Percentiles rank a stretch among this genome's conserved stretches.
Evolutionary conservation across 78 protist species (phyloP).

Genomic region (Guillardia theta): DNA sequence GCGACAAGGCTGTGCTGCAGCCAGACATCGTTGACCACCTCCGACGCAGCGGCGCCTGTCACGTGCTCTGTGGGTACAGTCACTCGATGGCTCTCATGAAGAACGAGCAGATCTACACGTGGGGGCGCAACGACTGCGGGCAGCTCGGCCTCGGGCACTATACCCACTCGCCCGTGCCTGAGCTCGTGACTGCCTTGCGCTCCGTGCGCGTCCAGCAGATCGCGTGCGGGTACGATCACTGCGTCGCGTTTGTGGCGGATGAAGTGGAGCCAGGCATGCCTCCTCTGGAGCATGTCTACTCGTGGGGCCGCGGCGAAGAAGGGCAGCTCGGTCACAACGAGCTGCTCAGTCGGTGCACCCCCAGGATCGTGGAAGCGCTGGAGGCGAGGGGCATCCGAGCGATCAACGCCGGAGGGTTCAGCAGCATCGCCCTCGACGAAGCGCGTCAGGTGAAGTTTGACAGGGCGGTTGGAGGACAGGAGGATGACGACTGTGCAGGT

Average conservation of each 20-base stretch:
- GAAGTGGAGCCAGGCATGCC: too few relatives aligned
- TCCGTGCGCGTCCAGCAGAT: background rate
- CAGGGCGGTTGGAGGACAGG: too few relatives aligned
- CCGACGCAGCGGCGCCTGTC: constrained; percentile 15
- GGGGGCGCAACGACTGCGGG: constrained; percentile 46
- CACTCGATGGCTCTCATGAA: background rate
- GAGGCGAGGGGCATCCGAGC: background rate
- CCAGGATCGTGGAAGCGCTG: background rate
- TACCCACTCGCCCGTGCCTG: background rate
- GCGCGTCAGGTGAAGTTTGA: too few relatives aligned
- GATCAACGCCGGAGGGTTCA: background rate
- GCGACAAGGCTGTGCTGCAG: background rate
- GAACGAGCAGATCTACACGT: background rate
- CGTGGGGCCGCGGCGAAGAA: constrained; percentile 44
- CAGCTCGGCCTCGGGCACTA: constrained; percentile 39
- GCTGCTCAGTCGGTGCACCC: background rate
- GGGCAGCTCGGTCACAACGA: constrained; percentile 39
- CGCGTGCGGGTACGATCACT: constrained; percentile 26
- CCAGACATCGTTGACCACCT: background rate
- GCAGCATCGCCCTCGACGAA: constrained; percentile 23
- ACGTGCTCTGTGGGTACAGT: background rate
- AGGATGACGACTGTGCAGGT: too few relatives aligned
- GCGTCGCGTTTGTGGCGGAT: constrained; percentile 25
- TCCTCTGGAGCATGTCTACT: background rate
- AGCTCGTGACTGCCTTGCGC: background rate